phyloP scores from a whole-genome alignment of 805 yeast species.

The Candida hispaniensis region DNA sequence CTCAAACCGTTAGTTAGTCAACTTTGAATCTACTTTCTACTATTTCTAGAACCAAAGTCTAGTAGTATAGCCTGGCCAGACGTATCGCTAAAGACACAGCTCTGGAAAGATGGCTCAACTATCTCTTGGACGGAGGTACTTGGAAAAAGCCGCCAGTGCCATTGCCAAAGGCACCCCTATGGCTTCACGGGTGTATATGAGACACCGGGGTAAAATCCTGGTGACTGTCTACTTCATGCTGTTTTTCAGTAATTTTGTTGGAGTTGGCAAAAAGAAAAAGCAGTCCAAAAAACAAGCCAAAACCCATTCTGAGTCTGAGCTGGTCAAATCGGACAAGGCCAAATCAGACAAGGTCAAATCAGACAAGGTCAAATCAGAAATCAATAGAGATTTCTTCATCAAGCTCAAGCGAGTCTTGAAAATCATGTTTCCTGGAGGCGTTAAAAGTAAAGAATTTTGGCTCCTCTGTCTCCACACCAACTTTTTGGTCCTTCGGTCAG shows the following conservation, averaged over 20 bases:
- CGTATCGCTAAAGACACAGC: too few species aligned
- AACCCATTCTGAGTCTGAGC: conserved; percentile 12
- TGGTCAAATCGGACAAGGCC: conserved; percentile 19
- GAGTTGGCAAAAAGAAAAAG: conserved; percentile 18
- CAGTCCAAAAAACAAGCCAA: conserved; percentile 10
- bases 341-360: conserved; percentile 20
- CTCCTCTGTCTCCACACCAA: conserved; percentile 42
- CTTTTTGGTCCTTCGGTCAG: conserved; percentile 55
- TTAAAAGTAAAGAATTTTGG: conserved; percentile 27
- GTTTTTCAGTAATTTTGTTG: conserved; percentile 21
- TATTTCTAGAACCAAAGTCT: too few species aligned
- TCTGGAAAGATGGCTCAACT: too few species aligned
- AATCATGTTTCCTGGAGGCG: conserved; percentile 29
- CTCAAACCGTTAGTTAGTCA: too few species aligned
- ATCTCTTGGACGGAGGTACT: too few species aligned
- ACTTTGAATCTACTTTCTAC: too few species aligned
- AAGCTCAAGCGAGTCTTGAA: conserved; percentile 23
- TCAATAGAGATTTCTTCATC: conserved; percentile 23
- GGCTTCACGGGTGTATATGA: too few species aligned
- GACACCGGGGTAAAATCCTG: conserved; percentile 20
- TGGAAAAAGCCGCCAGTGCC: too few species aligned
- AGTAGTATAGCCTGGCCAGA: too few species aligned
- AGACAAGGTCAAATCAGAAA: conserved; percentile 21
- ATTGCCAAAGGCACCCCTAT: too few species aligned
- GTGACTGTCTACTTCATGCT: conserved; percentile 20